Evolutionary conservation across 768 basidiomycete species (phyloP), one percentile per base, ranked within the genome.

Genomic region (Tubosaeta brunneosetosa): DNA sequence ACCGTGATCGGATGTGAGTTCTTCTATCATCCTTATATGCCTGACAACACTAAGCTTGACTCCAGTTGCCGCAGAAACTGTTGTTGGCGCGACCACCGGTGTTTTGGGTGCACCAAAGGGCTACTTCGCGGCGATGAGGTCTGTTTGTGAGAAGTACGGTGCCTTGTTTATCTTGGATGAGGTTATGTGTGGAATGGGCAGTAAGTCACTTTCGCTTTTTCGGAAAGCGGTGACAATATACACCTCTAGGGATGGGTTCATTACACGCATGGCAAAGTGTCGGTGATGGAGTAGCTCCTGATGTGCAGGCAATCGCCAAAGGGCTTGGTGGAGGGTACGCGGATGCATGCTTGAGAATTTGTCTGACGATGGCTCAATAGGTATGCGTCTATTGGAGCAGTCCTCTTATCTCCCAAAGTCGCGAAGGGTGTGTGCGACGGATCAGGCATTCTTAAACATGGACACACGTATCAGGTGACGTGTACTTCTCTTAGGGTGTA

Each of bases 141-240:
- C 84, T 11, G 86, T 91, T 17, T 90, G 88, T 58, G 79, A 86
- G 36, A 90, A 86, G 68, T 85, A 78, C 59, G 86, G 76, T 37
- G 75, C 63, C 38, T 69, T 95, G 16, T 85, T 93, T 67, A 90
- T 94, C 38, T 77, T 93, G 33, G 93, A 95, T 61, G 93, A 94
- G 70, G 88, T 93, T 43, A 93, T 94, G 91, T 83, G 85, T 64
- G 91, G 91, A 41, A 91, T 93, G 86, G 90, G 91, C 52, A 82
- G 91, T 86, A 64, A 70, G 87, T 76, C 36, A 32, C 48, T 37
- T 25, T 50, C 44, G 16, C n/a, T 48, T 43, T 25, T 34, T 25
- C 6, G 14, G 14, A 27, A n/a, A 42, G 31, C 11, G 25, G 13
- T 33, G 47, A 44, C 47, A 27, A 48, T 38, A 12, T 8, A 11